Conservation (phyloP, 352 stramenopile species). For the Phytophthora syringae region DNA sequence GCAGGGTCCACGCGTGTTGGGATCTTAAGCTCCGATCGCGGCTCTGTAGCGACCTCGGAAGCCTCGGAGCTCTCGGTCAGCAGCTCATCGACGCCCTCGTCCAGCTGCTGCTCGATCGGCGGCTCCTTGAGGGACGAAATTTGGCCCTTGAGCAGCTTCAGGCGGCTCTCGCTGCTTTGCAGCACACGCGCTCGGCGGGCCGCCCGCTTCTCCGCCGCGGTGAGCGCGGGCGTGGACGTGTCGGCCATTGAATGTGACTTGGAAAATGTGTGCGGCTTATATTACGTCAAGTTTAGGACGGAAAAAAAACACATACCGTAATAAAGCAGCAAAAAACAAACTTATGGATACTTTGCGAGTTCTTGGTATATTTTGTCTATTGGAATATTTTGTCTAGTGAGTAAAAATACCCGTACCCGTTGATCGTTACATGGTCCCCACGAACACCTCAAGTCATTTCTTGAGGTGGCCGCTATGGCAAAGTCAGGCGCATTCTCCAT, state of each 20-base stretch:
- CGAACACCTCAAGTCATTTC: not conserved
- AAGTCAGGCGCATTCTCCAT: slow-evolving; percentile 37
- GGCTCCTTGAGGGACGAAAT: slow-evolving; percentile 60
- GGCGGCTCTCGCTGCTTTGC: slow-evolving; percentile 58
- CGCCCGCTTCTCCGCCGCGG: slow-evolving; percentile 70
- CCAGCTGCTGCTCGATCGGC: slow-evolving; percentile 46
- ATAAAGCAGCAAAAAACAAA: too few species aligned
- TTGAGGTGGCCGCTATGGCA: slow-evolving; percentile 1
- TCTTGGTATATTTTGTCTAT: too few species aligned
- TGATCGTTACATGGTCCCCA: too few species aligned
- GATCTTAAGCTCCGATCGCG: slow-evolving; percentile 39
- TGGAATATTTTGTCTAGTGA: too few species aligned
- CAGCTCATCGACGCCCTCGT: slow-evolving; percentile 57
- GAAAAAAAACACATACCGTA: too few species aligned
- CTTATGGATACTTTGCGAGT: too few species aligned
- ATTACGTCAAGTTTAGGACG: not conserved
- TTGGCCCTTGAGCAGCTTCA: slow-evolving; percentile 75
- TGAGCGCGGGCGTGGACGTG: slow-evolving; percentile 4
- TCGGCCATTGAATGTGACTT: slow-evolving; percentile 5
- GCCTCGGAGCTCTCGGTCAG: slow-evolving; percentile 16
- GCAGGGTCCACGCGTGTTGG: slow-evolving; percentile 61
- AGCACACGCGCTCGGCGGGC: slow-evolving; percentile 69
- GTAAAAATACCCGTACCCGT: too few species aligned
- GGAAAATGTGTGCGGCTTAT: slow-evolving; percentile 1
- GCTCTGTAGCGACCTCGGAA: not conserved